phyloP scores from a whole-genome alignment of 1,284 basidiomycete genomes.

The Paramarasmius palmivorus region DNA sequence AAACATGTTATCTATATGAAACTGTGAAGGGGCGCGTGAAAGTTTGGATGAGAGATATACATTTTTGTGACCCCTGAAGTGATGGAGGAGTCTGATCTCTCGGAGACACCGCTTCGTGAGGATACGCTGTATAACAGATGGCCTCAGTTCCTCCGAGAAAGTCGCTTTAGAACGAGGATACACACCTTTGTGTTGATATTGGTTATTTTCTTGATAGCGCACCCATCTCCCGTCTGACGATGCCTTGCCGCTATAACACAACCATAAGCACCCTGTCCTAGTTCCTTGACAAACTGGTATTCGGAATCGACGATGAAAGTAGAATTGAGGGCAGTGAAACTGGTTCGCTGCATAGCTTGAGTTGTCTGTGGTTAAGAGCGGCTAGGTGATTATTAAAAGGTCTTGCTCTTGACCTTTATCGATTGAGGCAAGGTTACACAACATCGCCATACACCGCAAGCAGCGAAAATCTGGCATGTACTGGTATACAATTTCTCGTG shows the following conservation, averaged over 20 bases:
- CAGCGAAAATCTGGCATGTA: too few relatives aligned
- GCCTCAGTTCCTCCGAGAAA: neutral
- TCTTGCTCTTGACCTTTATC: neutral
- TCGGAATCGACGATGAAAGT: constrained; percentile 88
- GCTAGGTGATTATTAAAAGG: constrained; percentile 10
- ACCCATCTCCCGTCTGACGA: constrained; percentile 82
- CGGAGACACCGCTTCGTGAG: constrained; percentile 92
- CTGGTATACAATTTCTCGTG: too few relatives aligned
- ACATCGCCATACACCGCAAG: constrained; percentile 9
- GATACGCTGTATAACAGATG: constrained; percentile 67
- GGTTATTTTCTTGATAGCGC: constrained; percentile 97
- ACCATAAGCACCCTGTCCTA: constrained; percentile 93
- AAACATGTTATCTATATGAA: constrained; percentile 77
- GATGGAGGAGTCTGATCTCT: constrained; percentile 91
- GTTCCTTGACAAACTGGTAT: constrained; percentile 93
- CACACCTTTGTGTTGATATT: constrained; percentile 93
- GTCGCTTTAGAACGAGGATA: neutral
- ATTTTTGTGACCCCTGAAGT: constrained; percentile 97
- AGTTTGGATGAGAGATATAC: constrained; percentile 40
- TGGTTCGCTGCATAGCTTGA: constrained; percentile 57
- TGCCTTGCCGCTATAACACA: constrained; percentile 89
- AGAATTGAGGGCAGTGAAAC: constrained; percentile 79
- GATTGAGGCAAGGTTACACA: neutral
- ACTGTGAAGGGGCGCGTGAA: constrained; percentile 1
- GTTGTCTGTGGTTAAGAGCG: neutral